Percentiles rank a stretch among this genome's conserved stretches.
These are phyloP conservation scores for Aspergillus brunneoviolaceus DNA, from an alignment of 2,329 filamentous ascomycete species.

Conservation along the genomic window DNA sequence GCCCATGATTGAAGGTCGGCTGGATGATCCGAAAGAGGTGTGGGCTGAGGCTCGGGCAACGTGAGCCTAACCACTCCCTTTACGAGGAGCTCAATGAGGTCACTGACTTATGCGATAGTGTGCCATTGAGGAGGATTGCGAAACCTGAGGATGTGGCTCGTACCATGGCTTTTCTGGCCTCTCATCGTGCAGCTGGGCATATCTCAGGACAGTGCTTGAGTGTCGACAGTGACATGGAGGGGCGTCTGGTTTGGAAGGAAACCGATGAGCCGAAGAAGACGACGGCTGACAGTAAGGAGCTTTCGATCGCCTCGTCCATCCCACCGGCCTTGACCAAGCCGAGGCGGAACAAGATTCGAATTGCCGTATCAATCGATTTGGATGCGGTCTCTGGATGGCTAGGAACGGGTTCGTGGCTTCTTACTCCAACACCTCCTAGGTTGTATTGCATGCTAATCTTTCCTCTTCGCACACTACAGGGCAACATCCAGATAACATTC, in stretches of 20 bases:
- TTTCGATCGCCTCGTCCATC: slow-evolving; percentile 12
- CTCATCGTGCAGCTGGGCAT: slow-evolving; percentile 53
- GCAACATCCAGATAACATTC: slow-evolving; percentile 51
- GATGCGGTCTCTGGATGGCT: slow-evolving; percentile 62
- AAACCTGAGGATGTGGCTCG: slow-evolving; percentile 51
- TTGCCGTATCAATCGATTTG: slow-evolving; percentile 50
- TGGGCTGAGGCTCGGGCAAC: slow-evolving; percentile 53
- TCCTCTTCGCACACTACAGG: slow-evolving; percentile 13
- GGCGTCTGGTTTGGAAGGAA: slow-evolving; percentile 50
- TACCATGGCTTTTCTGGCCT: slow-evolving; percentile 52
- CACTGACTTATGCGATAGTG: slow-evolving; percentile 20
- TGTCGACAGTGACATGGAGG: slow-evolving; percentile 55
- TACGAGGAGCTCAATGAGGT: too few relatives aligned
- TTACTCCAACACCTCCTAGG: slow-evolving; percentile 31
- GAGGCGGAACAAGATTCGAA: slow-evolving; percentile 24
- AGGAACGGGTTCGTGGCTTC: slow-evolving; percentile 43
- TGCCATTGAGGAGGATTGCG: slow-evolving; percentile 50
- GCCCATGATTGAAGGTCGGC: slow-evolving; percentile 48
- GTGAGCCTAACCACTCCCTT: slow-evolving; percentile 8
- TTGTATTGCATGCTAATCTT: background rate
- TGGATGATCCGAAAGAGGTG: slow-evolving; percentile 52
- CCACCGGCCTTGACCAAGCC: slow-evolving; percentile 12
- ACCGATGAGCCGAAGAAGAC: background rate
- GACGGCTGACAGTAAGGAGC: background rate
- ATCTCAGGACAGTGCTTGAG: slow-evolving; percentile 56